Evolutionary conservation across 1,284 basidiomycete species (phyloP).

Genomic region (Ceratobasidium sp.): DNA sequence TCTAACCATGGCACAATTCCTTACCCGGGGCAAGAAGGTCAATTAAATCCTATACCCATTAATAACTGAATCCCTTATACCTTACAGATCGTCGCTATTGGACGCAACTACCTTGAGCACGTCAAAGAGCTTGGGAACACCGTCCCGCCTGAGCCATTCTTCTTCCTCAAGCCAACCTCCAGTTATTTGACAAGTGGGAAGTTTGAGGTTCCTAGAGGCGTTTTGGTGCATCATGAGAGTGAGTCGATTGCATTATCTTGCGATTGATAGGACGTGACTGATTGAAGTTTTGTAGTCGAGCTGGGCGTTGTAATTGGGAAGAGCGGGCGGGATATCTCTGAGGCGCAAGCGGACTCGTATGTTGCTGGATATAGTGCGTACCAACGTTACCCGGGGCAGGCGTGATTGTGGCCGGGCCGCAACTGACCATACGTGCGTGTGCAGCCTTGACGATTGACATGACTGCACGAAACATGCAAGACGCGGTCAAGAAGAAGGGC

Average conservation of each 20-base stretch:
- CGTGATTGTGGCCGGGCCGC: too few species aligned
- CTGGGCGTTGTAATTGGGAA: constrained; percentile 96
- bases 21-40: constrained; percentile 29
- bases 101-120: constrained; percentile 85
- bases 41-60: neutral
- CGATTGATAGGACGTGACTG: neutral
- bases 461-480: constrained; percentile 96
- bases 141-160: constrained; percentile 94
- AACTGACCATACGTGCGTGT: neutral
- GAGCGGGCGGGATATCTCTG: constrained; percentile 81
- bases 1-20: constrained; percentile 20
- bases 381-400: neutral
- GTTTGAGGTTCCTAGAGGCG: constrained; percentile 87
- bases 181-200: constrained; percentile 84
- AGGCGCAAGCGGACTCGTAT: constrained; percentile 75
- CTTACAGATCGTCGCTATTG: constrained; percentile 82
- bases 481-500: constrained; percentile 90
- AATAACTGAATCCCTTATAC: constrained; percentile 42
- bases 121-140: constrained; percentile 93
- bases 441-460: constrained; percentile 92
- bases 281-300: constrained; percentile 71
- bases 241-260: constrained; percentile 45
- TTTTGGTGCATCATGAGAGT: constrained; percentile 93
- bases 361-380: constrained; percentile 89
- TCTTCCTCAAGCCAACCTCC: constrained; percentile 97